Percentiles rank a stretch among this genome's conserved stretches.
Conservation (phyloP, 352 stramenopile genomes). For the Globisporangium alternatum region DNA sequence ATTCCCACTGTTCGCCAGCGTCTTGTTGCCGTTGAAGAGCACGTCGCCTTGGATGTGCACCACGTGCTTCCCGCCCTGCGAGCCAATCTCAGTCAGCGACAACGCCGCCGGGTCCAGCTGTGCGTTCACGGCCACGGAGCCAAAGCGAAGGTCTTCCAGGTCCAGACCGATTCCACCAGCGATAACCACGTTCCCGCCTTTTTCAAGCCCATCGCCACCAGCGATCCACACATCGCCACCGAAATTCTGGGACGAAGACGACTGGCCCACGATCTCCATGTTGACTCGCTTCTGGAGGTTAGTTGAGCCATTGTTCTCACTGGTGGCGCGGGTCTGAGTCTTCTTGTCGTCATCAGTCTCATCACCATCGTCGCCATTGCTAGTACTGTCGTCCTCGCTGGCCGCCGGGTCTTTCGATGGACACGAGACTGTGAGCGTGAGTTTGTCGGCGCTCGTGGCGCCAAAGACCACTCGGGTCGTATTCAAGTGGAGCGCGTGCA, state of each 20-base stretch:
- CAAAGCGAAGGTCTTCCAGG: slow-evolving; percentile 24
- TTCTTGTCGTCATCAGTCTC: slow-evolving; percentile 8
- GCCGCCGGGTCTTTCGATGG: background rate
- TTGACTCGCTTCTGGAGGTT: slow-evolving; percentile 28
- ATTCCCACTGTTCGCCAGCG: slow-evolving; percentile 26
- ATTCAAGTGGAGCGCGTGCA: slow-evolving; percentile 44
- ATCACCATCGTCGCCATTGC: slow-evolving; percentile 1
- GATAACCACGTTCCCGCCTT: slow-evolving; percentile 50
- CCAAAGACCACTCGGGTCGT: slow-evolving; percentile 30
- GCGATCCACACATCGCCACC: slow-evolving; percentile 54
- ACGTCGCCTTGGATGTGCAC: slow-evolving; percentile 58
- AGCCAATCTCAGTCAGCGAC: slow-evolving; percentile 66
- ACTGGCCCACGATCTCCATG: slow-evolving; percentile 56
- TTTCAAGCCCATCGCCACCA: slow-evolving; percentile 42
- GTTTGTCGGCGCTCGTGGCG: slow-evolving; percentile 9
- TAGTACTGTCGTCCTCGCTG: background rate
- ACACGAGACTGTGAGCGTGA: slow-evolving; percentile 17
- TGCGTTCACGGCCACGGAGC: slow-evolving; percentile 57
- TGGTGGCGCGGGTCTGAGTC: slow-evolving; percentile 3
- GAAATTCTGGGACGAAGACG: slow-evolving; percentile 34
- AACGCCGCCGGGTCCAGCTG: slow-evolving; percentile 31
- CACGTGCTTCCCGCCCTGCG: slow-evolving; percentile 40
- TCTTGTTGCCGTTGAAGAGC: slow-evolving; percentile 43
- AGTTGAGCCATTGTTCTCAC: background rate
- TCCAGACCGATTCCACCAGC: slow-evolving; percentile 35